Base-by-base conservation (phyloP, 2,329 filamentous ascomycete species). In the Ilyonectria destructans region DNA sequence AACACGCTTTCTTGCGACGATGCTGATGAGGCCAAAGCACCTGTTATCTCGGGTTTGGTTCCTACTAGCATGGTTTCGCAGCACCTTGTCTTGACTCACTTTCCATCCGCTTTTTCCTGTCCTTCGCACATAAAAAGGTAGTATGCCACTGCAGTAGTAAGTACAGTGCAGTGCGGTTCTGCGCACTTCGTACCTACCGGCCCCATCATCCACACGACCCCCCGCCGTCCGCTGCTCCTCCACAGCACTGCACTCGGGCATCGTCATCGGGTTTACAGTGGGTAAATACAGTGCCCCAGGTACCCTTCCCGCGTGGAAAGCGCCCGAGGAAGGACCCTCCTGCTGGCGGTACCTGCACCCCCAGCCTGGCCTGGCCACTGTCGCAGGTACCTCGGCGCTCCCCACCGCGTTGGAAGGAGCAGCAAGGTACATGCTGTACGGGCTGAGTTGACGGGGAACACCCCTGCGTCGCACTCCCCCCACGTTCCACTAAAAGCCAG, bases 401-500 rank as follows among this genome's bases (percentile, higher is more conserved):
- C 31, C 62, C 55, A 55, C 62, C 54, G 35, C 46, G 56, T 29
- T 55, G 29, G 55, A 45, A 55, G 62, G 54, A 19, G 49, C 62
- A 54, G 33, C 31, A 43, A 13, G 57, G 62, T 65, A 65, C 62
- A 65, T 60, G 45, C 35, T 33, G 51, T 46, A 61, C 23, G 33
- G 33, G 15, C 45, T 15, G 58, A 58, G 48, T 51, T 51, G 48
- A 58, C 40, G 45, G 52, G 57, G 62, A 58, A 43, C 21, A 54
- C 55, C 62, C 62, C 57, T 65, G 57, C 57, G 29, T 13, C 40
- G 26, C 37, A 45, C 64, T 59, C 49, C 60, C 56, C 61, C 65
- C 65, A 68, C 58, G 61, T 60, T 64, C 65, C 65, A 68, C 59
- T 67, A 66, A 62, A 57, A 54, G 33, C n/a, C 63, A 45, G 57